Base-by-base conservation (phyloP, 768 basidiomycete species). In the Suillus variegatus region DNA sequence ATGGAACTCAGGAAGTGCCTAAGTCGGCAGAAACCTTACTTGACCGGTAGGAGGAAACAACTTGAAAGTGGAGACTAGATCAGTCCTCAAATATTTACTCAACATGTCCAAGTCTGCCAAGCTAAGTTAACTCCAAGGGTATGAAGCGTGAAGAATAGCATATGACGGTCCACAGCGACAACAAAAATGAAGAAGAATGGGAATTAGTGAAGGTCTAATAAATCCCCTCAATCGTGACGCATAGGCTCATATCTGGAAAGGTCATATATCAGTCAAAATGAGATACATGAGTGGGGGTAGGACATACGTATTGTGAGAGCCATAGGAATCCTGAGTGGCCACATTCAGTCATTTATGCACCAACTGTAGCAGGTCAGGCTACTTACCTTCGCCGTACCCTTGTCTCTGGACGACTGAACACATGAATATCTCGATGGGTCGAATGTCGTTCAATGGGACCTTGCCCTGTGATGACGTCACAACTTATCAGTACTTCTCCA, bases 401-500 rank as follows among this genome's bases (percentile, higher is more conserved):
- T 97, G 95, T 77, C 97, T 86, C 86, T 97, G 95, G 64, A 99
- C 97, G 64, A 99, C 97, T 16, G 97, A 99, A 83, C 96, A 98
- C 97, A 99, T 99, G 88, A 98, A 99, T 71, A 99, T 86, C 76
- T 99, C 97, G 78, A 99, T 98, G 20, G 97, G 97, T 66, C 97
- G 88, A 71, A 99, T 99, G 78, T 98, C 97, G 71, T 84, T 92
- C 74, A 99, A 87, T 66, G 95, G 97, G 46, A 97, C 93, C 79
- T 99, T 99, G 76, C 97, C 97, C 96, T 97, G 70, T 16, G 20
- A 43, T 1, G 25, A 41, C 47, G 32, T 10, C 58, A 38, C 25
- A 22, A 36, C 35, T 40, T 58, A 47, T 75, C 57, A 72, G 43
- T 46, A 52, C 38, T 60, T 51, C 22, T 16, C 25, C 38, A 22